Base-by-base conservation (phyloP, 2,329 filamentous ascomycete genomes). In the Stemphylium vesicarium region DNA sequence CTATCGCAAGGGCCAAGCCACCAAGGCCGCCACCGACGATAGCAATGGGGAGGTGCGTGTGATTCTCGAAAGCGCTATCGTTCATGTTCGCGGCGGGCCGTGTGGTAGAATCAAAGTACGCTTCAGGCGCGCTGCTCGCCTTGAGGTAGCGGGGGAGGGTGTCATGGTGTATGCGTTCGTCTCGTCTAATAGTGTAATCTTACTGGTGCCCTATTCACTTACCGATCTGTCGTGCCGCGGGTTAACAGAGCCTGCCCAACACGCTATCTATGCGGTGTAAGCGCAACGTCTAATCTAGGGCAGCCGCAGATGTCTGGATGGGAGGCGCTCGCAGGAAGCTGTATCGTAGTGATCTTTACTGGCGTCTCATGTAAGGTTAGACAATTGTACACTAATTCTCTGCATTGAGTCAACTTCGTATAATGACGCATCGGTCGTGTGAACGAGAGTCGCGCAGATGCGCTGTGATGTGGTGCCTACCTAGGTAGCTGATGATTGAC, bases 21-120 rank as follows among this genome's bases (percentile, higher is more conserved):
- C 63, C 68, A 16, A 73, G 59, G 20, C 70, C 70, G 5, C 67
- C 70, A 15, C 70, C 68, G 10, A 71, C 37, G 42, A 73, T 68
- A 15, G 69, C 70, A 20, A 73, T 60, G 10, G 65, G 50, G 29
- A 63, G 56, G 4, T 33, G 37, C 11, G 33, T 18, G 11, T 54
- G 20, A 7, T 50, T 47, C 9, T 24, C 15, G 8, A 46, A 46
- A 2, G 24, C n/a, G 8, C 2, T 5, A 29, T 42, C n/a, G 39
- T 16, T 18, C 39, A 42, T 42, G n/a, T 42, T 42, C 6, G 24
- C 24, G 7, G 39, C 11, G 24, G 8, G 13, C 29, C 13, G n/a
- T 2, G 10, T 31, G 4, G 15, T 15, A 31, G 15, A 10, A 42
- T 42, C 15, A 39, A 13, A 11, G 18, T 24, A 9, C 11, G 18